These are phyloP conservation scores for Phytophthora ohioensis DNA, from an alignment of 352 stramenopile genomes.

Conservation along the genomic window DNA sequence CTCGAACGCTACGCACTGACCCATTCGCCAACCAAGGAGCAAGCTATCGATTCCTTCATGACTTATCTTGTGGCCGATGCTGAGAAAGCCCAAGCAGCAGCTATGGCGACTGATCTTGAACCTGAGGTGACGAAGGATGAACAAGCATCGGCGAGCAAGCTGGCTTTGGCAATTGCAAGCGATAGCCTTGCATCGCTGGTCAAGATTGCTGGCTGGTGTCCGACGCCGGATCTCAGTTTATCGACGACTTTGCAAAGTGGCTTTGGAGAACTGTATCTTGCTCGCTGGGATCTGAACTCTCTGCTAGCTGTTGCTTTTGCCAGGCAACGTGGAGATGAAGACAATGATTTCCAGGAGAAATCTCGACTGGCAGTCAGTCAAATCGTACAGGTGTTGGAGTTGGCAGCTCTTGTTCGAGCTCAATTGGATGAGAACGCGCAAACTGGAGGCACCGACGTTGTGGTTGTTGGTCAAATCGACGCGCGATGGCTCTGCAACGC, in stretches of 20 bases:
- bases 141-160: slow-evolving; percentile 3
- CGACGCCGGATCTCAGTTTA: slow-evolving; percentile 10
- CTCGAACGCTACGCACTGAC: slow-evolving; percentile 69
- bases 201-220: slow-evolving; percentile 46
- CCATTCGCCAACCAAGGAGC: slow-evolving; percentile 53
- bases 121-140: slow-evolving; percentile 17
- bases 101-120: slow-evolving; percentile 11
- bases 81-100: slow-evolving; percentile 27
- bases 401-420: slow-evolving; percentile 28
- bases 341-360: slow-evolving; percentile 56
- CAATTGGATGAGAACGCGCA: slow-evolving; percentile 31
- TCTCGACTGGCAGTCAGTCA: slow-evolving; percentile 34
- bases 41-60: slow-evolving; percentile 66
- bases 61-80: slow-evolving; percentile 44
- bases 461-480: slow-evolving; percentile 33
- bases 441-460: slow-evolving; percentile 7
- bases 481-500: slow-evolving; percentile 34
- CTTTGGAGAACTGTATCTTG: slow-evolving; percentile 64
- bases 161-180: slow-evolving; percentile 19
- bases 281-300: slow-evolving; percentile 57
- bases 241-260: slow-evolving; percentile 14
- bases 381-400: slow-evolving; percentile 49
- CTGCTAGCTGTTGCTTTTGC: slow-evolving; percentile 53
- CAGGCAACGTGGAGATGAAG: slow-evolving; percentile 42
- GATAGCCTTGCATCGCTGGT: slow-evolving; percentile 48